phyloP scores from a whole-genome alignment of 257 asterid species.

The Solanum pinnatisectum region DNA sequence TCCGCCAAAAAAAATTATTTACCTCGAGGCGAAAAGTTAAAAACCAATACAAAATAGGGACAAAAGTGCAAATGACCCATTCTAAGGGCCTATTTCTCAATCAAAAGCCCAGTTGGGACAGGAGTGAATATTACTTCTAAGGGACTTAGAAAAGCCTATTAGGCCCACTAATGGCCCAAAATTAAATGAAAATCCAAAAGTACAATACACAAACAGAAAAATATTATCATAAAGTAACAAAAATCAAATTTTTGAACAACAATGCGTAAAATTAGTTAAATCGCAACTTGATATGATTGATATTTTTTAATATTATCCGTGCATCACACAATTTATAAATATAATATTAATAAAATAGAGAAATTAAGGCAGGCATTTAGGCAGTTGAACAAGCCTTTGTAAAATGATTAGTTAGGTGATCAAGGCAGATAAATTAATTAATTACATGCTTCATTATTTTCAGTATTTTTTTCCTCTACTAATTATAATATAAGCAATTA shows the following conservation, averaged over 20 bases:
- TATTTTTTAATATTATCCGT: not conserved
- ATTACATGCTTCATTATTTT: not conserved
- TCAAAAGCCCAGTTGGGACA: not conserved
- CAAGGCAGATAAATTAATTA: not conserved
- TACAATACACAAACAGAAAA: not conserved
- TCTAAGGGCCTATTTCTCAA: not conserved
- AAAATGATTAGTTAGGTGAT: not conserved
- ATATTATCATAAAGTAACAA: not conserved
- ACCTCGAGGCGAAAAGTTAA: not conserved
- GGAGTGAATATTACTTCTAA: not conserved
- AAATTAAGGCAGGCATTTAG: not conserved
- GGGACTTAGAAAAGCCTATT: not conserved
- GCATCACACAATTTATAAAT: not conserved
- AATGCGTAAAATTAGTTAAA: not conserved
- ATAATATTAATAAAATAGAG: not conserved
- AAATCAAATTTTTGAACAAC: not conserved
- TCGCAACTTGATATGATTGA: not conserved
- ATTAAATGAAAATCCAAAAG: not conserved
- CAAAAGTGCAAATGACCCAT: not conserved
- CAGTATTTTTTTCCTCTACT: not conserved
- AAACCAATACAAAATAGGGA: not conserved
- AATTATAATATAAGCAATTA: not conserved
- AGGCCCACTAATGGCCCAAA: not conserved
- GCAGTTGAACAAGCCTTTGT: not conserved
- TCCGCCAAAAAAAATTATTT: not conserved